These are phyloP conservation scores for Diaporthe capsici DNA, from an alignment of 2,329 filamentous ascomycete species.

Conservation along the genomic window DNA sequence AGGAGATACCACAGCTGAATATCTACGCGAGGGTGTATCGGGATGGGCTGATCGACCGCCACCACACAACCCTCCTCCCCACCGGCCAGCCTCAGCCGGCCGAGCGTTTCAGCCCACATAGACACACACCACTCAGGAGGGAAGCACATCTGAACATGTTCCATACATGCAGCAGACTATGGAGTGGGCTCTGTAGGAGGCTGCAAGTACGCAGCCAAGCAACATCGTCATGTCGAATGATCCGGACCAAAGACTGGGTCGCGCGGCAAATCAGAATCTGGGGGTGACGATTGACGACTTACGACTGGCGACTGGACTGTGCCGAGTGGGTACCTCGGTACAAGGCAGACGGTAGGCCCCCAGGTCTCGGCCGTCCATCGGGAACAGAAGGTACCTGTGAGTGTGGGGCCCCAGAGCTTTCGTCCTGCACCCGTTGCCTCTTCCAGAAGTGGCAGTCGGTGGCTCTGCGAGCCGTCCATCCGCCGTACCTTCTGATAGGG, in stretches of 20 bases:
- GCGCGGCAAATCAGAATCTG: constrained; percentile 30
- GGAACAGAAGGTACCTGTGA: constrained; percentile 29
- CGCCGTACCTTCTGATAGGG: constrained; percentile 22
- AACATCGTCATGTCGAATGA: constrained; percentile 26
- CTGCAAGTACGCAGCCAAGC: background rate
- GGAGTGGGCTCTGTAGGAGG: background rate
- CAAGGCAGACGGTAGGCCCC: background rate
- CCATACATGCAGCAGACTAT: background rate
- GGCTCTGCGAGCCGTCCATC: constrained; percentile 29
- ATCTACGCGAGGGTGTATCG: constrained; percentile 26
- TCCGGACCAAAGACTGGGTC: constrained; percentile 15
- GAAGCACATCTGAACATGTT: background rate
- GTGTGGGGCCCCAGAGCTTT: constrained; percentile 32
- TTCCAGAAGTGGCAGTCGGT: background rate
- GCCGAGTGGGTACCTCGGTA: background rate
- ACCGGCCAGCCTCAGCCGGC: constrained; percentile 27
- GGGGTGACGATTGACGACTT: background rate
- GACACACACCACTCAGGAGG: background rate
- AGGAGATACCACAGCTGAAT: background rate
- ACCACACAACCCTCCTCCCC: background rate
- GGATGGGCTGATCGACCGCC: constrained; percentile 21
- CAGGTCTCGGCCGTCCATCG: constrained; percentile 26
- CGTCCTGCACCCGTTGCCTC: background rate
- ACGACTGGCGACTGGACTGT: background rate
- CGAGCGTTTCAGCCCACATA: constrained; percentile 29